Conservation (phyloP, 2,329 filamentous ascomycete species). For the Ascochyta fabae region DNA sequence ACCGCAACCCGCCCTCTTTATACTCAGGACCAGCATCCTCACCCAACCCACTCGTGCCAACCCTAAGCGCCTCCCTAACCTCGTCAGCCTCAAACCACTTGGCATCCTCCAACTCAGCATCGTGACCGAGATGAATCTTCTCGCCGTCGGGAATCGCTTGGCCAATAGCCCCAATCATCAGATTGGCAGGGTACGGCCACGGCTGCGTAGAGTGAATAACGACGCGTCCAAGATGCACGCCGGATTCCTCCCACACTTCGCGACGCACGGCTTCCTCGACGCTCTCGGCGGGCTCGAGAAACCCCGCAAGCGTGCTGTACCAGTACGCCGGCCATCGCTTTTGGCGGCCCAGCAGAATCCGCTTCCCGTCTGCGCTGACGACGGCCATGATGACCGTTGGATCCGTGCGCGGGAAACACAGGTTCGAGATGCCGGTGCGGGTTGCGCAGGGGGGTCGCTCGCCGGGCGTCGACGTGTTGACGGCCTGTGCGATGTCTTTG, state of each 20-base stretch:
- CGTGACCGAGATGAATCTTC: conserved; percentile 80
- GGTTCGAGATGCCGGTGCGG: conserved; percentile 84
- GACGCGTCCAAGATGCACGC: conserved; percentile 56
- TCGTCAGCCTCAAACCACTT: conserved; percentile 87
- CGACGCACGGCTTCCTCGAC: conserved; percentile 60
- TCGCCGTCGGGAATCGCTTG: conserved; percentile 84
- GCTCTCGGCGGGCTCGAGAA: conserved; percentile 58
- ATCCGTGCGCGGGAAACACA: conserved; percentile 90
- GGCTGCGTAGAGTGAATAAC: conserved; percentile 60
- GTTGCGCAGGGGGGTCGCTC: conserved; percentile 77
- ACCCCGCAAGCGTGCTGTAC: conserved; percentile 80
- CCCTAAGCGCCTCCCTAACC: conserved; percentile 73
- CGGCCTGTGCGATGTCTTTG: conserved; percentile 64
- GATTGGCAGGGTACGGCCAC: conserved; percentile 61
- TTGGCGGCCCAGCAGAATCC: conserved; percentile 82
- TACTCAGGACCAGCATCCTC: conserved; percentile 70
- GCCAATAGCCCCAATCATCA: conserved; percentile 73
- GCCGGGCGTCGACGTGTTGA: conserved; percentile 35
- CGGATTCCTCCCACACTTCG: conserved; percentile 60
- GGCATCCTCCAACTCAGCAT: conserved; percentile 88
- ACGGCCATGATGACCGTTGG: conserved; percentile 96
- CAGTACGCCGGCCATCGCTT: conserved; percentile 82
- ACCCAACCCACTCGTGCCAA: conserved; percentile 71
- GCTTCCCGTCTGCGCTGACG: conserved; percentile 77
- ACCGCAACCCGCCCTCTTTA: conserved; percentile 75